A percentile compares a stretch with the other conserved stretches of the same genome.
Conservation (phyloP, 306 rosid species). For the Oemleria cerasiformis region DNA sequence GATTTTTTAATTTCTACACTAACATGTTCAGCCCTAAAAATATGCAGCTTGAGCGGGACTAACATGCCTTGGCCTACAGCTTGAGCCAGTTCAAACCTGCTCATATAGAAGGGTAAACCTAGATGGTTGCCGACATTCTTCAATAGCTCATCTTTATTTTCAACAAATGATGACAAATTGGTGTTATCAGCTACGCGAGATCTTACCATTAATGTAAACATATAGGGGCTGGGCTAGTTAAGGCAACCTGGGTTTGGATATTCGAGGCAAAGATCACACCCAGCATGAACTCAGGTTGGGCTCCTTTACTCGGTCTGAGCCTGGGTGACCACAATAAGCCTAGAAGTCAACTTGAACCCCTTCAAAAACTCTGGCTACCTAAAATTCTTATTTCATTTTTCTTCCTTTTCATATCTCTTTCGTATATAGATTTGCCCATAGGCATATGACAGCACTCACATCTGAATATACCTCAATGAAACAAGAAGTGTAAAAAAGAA, state of each 20-base stretch:
- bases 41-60: background rate
- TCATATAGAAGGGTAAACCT: background rate
- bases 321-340: background rate
- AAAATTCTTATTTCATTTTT: constrained; percentile 4
- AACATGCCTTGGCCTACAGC: background rate
- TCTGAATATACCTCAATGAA: background rate
- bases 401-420: background rate
- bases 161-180: background rate
- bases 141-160: background rate
- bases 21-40: background rate
- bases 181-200: background rate
- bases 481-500: background rate
- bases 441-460: background rate
- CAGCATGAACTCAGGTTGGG: constrained; percentile 1
- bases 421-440: background rate
- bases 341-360: background rate
- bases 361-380: background rate
- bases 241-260: background rate
- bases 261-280: background rate
- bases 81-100: background rate
- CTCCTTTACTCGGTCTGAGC: background rate
- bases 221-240: background rate
- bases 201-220: background rate
- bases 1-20: background rate
- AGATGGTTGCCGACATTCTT: background rate